Evolutionary conservation across 768 basidiomycete species (phyloP), one percentile per base, ranked within the genome.

Genomic region (Leccinum aurantiacum): DNA sequence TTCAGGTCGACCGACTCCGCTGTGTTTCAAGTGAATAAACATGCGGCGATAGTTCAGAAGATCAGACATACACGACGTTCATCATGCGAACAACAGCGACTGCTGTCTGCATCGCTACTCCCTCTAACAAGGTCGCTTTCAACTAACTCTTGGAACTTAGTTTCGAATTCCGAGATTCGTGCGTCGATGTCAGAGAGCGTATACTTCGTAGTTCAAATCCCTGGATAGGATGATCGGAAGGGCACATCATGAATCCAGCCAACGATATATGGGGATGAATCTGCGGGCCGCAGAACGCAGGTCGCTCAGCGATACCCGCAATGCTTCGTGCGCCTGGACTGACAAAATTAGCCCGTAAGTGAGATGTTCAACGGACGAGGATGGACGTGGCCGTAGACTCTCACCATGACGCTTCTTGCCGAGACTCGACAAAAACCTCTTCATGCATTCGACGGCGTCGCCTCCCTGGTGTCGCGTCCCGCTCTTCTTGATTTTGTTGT

Each of bases 261-360:
- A 29, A 29, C 27, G 27, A 29, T 29, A 8, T 29, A 29, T 27
- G 0, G 8, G 27, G 27, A 29, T 29, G 27, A 29, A 29, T 29
- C 8, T 29, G 27, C 27, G 27, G 27, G 27, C 86, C 1, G 93
- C 88, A 0, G 86, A 84, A 60, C 85, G 91, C 6, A 98, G 82
- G 74, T 98, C 96, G n/a, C 80, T 79, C 22, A 98, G 79, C 0
- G 90, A 87, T 1, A 96, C 86, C 7, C 94, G 88, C 8, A 99
- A 79, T 0, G 95, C 88, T 51, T 98, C 97, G 68, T 92, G 86
- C 0, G 87, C 84, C 54, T 88, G 78, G 6, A 93, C 95, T 95
- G 59, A 14, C 8, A n/a, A 61, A 14, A 37, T 6, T 14, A 11
- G 35, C 60, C 31, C 29, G 56, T 50, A 53, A n/a, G 52, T 38